A percentile compares a stretch with the other conserved stretches of the same genome.
Conservation (phyloP, 768 basidiomycete genomes). For the Kwoniella shandongensis region DNA sequence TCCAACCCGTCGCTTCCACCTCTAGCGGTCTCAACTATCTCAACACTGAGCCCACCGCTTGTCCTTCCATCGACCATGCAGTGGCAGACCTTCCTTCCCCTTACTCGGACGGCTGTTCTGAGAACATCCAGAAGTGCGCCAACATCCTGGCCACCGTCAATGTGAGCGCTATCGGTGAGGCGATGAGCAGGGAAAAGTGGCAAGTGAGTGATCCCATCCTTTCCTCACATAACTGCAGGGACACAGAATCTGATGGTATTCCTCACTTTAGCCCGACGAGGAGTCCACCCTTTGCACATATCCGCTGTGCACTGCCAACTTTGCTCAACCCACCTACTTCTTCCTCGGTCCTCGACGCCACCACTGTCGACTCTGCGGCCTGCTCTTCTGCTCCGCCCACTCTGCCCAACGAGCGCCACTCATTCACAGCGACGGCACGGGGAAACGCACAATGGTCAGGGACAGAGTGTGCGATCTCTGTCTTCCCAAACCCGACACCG, state of each 20-base stretch:
- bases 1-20: constrained; percentile 30
- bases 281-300: constrained; percentile 36
- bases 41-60: constrained; percentile 25
- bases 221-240: background rate
- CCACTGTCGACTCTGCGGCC: constrained; percentile 46
- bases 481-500: constrained; percentile 5
- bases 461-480: constrained; percentile 45
- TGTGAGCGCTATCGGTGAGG: constrained; percentile 14
- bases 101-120: background rate
- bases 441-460: constrained; percentile 15
- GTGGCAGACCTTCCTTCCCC: constrained; percentile 12
- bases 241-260: background rate
- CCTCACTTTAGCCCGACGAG: constrained; percentile 27
- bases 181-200: constrained; percentile 24
- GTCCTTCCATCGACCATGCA: constrained; percentile 14
- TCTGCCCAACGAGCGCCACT: constrained; percentile 27
- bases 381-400: constrained; percentile 37
- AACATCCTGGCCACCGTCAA: constrained; percentile 13
- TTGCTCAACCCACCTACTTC: constrained; percentile 34
- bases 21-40: constrained; percentile 32
- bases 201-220: constrained; percentile 26
- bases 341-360: constrained; percentile 38
- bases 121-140: constrained; percentile 19
- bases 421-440: constrained; percentile 11
- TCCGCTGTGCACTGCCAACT: constrained; percentile 42